Base-by-base conservation (phyloP, 129 eudicot species). In the Escallonia herrerae region DNA sequence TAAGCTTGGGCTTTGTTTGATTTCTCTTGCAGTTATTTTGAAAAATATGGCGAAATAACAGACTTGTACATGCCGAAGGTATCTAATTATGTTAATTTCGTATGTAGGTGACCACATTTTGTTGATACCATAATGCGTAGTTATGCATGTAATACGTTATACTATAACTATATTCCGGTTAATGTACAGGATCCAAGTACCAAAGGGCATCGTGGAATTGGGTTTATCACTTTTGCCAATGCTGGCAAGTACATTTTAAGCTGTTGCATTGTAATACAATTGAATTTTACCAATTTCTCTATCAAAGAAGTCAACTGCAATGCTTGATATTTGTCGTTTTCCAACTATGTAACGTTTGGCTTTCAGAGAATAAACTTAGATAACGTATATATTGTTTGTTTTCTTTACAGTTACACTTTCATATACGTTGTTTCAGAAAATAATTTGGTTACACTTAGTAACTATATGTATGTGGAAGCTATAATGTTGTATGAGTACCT, bases 61-160 rank as follows among this genome's bases (percentile, higher is more conserved):
- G 99, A 94, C 71, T 77, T 94, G 62, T 94, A 94, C 83, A 94
- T 94, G 99, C 99, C 99, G 56, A 94, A 94, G 95, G 99, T 94
- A 65, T 61, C 7, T 56, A 68, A 39, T 45, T 22, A 22, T 22
- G 33, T 22, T 22, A 22, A 22, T 22, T 22, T 22, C 33, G 1
- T 22, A 22, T n/a, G n/a, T n/a, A n/a, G n/a, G n/a, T n/a, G n/a
- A n/a, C n/a, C n/a, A 22, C 33, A 22, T 22, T 22, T 22, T 22
- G 1, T 22, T 22, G 33, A 22, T 22, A 22, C 33, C 33, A 1
- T 22, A 22, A 1, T 22, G 1, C 1, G 0, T 22, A 22, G 33
- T 22, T 22, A 22, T 22, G 33, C 33, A 22, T 22, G 33, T 22
- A 22, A 22, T 22, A 22, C 54, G 4, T 49, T 7, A 6, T 49